Evolutionary conservation across 1,284 basidiomycete genomes (phyloP).

Genomic region (Boletus austroedulis): DNA sequence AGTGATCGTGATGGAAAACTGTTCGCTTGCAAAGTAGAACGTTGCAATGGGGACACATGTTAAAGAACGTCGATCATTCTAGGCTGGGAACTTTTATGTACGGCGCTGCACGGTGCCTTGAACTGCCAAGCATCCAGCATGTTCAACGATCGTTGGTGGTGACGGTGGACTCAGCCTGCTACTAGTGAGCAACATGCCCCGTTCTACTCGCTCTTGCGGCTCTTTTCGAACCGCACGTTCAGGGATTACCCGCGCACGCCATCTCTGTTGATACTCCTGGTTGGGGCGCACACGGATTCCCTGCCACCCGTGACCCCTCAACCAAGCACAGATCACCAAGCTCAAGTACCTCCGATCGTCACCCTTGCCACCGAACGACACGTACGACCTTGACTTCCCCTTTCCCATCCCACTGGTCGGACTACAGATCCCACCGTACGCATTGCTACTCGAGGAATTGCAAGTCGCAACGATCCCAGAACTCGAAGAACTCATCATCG

Average conservation of each 20-base stretch:
- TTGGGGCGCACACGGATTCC: slow-evolving; percentile 58
- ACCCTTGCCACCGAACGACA: slow-evolving; percentile 71
- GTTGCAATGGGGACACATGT: slow-evolving; percentile 75
- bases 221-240: slow-evolving; percentile 89
- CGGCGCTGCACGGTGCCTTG: too few relatives aligned
- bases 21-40: slow-evolving; percentile 91
- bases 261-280: slow-evolving; percentile 1
- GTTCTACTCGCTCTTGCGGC: slow-evolving; percentile 63
- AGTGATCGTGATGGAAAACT: slow-evolving; percentile 79
- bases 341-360: slow-evolving; percentile 88
- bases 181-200: slow-evolving; percentile 60
- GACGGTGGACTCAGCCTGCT: slow-evolving; percentile 49
- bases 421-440: slow-evolving; percentile 70
- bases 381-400: slow-evolving; percentile 45
- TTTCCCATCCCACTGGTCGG: not conserved
- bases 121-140: slow-evolving; percentile 78
- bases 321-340: slow-evolving; percentile 73
- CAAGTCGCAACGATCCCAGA: slow-evolving; percentile 75
- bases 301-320: slow-evolving; percentile 74
- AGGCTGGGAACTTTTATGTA: too few relatives aligned
- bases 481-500: slow-evolving; percentile 94
- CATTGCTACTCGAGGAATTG: slow-evolving; percentile 61
- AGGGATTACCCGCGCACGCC: slow-evolving; percentile 55
- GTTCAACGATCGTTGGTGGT: slow-evolving; percentile 24
- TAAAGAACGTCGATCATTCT: too few relatives aligned